Evolutionary conservation across 495 filamentous ascomycete species (phyloP).

Genomic region (Talaromyces adpressus): DNA sequence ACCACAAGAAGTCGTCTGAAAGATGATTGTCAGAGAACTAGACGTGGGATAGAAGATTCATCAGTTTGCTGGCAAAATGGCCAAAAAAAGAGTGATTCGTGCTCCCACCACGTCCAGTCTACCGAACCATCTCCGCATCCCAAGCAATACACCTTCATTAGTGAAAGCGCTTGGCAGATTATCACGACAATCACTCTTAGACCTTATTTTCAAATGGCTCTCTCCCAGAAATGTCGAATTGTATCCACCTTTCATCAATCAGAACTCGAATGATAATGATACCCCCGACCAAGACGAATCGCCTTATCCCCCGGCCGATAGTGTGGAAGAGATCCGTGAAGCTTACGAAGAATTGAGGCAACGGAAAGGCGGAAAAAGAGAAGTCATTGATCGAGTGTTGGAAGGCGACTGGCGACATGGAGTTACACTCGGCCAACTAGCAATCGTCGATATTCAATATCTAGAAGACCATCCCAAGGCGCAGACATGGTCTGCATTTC

Average conservation of each 20-base stretch:
- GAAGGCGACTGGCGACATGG: conserved; percentile 81
- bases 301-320: conserved; percentile 55
- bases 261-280: conserved; percentile 15
- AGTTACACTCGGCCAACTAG: conserved; percentile 67
- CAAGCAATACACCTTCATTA: conserved; percentile 55
- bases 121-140: conserved; percentile 50
- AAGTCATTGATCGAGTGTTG: conserved; percentile 67
- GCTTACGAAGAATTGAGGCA: conserved; percentile 49
- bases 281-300: conserved; percentile 29
- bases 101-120: conserved; percentile 44
- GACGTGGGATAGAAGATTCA: background rate
- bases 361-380: conserved; percentile 62
- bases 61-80: background rate
- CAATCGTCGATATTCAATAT: conserved; percentile 71
- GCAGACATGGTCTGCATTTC: conserved; percentile 70
- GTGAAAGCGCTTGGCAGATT: conserved; percentile 59
- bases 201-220: conserved; percentile 68
- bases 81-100: conserved; percentile 24
- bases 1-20: background rate
- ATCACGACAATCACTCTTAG: conserved; percentile 60
- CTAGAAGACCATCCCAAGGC: conserved; percentile 68
- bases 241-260: conserved; percentile 38
- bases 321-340: conserved; percentile 54
- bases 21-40: background rate
- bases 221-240: conserved; percentile 50